Conservation (phyloP, 768 basidiomycete genomes). For the Amanita jacksonii region DNA sequence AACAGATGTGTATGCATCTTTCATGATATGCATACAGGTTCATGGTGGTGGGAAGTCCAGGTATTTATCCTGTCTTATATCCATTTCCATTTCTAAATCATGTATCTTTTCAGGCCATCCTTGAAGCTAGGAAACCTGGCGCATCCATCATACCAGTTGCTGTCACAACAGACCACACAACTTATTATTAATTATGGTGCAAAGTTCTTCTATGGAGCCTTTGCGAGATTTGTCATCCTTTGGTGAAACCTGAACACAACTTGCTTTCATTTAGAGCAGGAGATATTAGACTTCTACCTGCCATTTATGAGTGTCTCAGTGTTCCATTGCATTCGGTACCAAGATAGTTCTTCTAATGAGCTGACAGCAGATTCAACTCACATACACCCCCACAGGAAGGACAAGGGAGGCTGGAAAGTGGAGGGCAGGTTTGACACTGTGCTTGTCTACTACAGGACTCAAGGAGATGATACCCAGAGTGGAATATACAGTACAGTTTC, state of each 20-base stretch:
- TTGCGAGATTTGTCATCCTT: neutral
- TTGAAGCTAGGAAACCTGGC: conserved; percentile 16
- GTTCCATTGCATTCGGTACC: neutral
- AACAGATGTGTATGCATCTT: conserved; percentile 7
- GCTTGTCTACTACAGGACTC: neutral
- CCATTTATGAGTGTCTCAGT: neutral
- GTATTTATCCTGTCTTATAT: conserved; percentile 17
- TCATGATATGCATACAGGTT: conserved; percentile 33
- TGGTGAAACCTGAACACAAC: neutral
- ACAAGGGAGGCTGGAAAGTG: neutral
- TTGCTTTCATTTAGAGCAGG: neutral
- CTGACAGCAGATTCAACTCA: neutral
- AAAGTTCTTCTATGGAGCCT: neutral
- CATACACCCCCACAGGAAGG: neutral
- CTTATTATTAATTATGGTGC: too few relatives aligned
- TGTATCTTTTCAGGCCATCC: conserved; percentile 11
- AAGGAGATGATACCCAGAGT: conserved; percentile 4
- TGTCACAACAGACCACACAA: conserved; percentile 36
- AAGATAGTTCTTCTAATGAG: neutral
- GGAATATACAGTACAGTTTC: neutral
- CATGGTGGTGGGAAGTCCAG: conserved; percentile 46
- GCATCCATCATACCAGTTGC: conserved; percentile 33
- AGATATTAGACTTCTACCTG: neutral
- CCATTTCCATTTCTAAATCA: neutral
- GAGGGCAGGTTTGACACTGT: neutral